Percentiles rank a stretch among this genome's conserved stretches.
Evolutionary conservation across 1,284 basidiomycete species (phyloP).

Genomic region (Leucoagaricus sp.): DNA sequence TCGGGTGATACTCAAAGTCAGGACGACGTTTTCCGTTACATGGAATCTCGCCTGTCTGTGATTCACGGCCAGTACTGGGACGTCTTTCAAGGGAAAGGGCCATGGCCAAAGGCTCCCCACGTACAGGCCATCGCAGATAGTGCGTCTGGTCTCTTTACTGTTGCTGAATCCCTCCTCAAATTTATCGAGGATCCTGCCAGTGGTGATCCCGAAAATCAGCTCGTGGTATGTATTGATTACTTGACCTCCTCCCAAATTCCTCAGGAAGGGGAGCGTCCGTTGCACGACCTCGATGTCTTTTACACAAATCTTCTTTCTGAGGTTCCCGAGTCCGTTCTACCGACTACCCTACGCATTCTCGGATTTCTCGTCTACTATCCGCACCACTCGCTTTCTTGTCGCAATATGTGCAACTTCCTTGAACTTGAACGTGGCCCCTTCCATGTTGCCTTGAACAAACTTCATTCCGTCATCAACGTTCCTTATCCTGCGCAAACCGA

Average conservation of each 20-base stretch:
- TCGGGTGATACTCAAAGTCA: not conserved
- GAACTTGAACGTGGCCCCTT: not conserved
- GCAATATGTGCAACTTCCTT: not conserved
- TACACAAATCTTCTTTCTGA: not conserved
- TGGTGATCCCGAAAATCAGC: not conserved
- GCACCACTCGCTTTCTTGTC: not conserved
- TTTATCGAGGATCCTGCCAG: not conserved
- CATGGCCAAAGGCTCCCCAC: not conserved
- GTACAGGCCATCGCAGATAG: not conserved
- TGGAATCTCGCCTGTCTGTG: not conserved
- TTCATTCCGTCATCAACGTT: not conserved
- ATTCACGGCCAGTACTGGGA: too few relatives aligned
- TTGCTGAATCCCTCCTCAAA: not conserved
- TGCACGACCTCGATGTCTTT: not conserved
- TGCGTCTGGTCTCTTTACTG: not conserved
- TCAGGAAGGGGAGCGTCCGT: not conserved
- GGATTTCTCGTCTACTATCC: not conserved
- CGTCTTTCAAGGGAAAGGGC: not conserved
- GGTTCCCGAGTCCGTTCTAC: not conserved
- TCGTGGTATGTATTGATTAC: not conserved
- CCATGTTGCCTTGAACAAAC: not conserved
- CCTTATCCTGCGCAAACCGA: too few relatives aligned
- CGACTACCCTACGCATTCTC: not conserved
- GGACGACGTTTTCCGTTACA: not conserved
- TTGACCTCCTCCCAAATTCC: not conserved